A percentile compares a stretch with the other conserved stretches of the same genome.
Evolutionary conservation across 768 basidiomycete genomes (phyloP).

Genomic region (Fomitopsis pulvina): DNA sequence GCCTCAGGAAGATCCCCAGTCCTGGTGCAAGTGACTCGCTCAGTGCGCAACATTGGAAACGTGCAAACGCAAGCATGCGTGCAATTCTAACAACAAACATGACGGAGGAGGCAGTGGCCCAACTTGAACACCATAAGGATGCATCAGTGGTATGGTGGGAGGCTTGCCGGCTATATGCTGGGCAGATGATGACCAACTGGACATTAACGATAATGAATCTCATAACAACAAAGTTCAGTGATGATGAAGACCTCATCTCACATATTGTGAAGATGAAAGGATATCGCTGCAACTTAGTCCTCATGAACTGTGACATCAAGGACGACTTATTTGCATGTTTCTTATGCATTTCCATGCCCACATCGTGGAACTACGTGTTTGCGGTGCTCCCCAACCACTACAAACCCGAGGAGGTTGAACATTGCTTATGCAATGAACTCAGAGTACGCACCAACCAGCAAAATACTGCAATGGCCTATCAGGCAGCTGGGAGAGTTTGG

Average conservation of each 20-base stretch:
- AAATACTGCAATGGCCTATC: neutral
- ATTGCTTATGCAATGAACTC: neutral
- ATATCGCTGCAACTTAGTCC: slow-evolving; percentile 4
- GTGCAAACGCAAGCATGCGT: neutral
- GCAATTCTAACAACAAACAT: neutral
- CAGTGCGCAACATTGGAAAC: neutral
- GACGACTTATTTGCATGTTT: slow-evolving; percentile 14
- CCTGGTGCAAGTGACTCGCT: no score
- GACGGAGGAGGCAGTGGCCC: neutral
- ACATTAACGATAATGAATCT: slow-evolving; percentile 7
- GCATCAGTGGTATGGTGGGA: no score
- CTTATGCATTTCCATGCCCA: slow-evolving; percentile 13
- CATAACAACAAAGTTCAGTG: slow-evolving; percentile 3
- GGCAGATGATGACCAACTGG: slow-evolving; percentile 7
- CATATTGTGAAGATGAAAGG: slow-evolving; percentile 16
- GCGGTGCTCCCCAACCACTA: slow-evolving; percentile 9
- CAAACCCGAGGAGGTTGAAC: slow-evolving; percentile 4
- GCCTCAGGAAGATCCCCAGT: no score
- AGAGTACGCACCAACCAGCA: neutral
- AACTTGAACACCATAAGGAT: neutral
- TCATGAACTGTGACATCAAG: slow-evolving; percentile 6
- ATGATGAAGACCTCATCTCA: slow-evolving; percentile 5
- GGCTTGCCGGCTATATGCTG: neutral
- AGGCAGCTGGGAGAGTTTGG: no score
- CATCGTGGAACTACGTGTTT: slow-evolving; percentile 13